Conservation (phyloP, 345 rosid genomes). For the Aquilaria sinensis region DNA sequence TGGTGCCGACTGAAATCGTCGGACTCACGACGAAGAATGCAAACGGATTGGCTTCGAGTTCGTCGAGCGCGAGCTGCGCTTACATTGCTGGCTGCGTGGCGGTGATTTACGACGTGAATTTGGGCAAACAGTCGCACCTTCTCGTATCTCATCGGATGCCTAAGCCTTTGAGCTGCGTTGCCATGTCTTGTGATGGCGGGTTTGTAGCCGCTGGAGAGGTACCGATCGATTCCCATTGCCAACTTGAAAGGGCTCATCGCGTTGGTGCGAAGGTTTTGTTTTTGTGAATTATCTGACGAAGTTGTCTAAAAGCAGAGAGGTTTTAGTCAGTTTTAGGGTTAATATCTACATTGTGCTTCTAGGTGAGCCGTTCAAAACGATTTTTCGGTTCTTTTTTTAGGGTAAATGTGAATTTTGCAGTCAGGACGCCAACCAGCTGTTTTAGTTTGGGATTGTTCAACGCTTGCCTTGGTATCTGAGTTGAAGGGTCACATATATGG, state of each 20-base stretch:
- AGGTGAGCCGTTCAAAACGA: neutral
- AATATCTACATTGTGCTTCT: neutral
- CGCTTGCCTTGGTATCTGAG: slow-evolving; percentile 46
- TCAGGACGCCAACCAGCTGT: slow-evolving; percentile 71
- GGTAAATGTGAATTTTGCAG: slow-evolving; percentile 36
- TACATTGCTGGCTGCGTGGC: slow-evolving; percentile 79
- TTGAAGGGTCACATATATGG: slow-evolving; percentile 74
- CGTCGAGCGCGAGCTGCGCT: slow-evolving; percentile 35
- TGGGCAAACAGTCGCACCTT: slow-evolving; percentile 55
- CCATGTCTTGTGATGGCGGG: slow-evolving; percentile 52
- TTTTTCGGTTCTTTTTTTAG: neutral
- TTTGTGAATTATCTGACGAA: no score
- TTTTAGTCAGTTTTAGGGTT: neutral
- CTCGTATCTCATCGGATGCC: slow-evolving; percentile 56
- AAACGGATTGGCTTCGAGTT: slow-evolving; percentile 57
- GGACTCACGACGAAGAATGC: slow-evolving; percentile 62
- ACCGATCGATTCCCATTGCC: neutral
- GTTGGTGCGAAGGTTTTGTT: no score
- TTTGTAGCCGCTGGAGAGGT: slow-evolving; percentile 83
- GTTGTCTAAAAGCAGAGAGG: no score
- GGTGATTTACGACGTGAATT: slow-evolving; percentile 52
- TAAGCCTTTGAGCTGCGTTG: slow-evolving; percentile 58
- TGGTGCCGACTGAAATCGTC: slow-evolving; percentile 52
- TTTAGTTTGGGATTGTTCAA: slow-evolving; percentile 61
- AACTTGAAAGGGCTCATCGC: neutral